A percentile compares a stretch with the other conserved stretches of the same genome.
Evolutionary conservation across 1,284 basidiomycete genomes (phyloP).

Genomic region (Ganoderma leucocontextum): DNA sequence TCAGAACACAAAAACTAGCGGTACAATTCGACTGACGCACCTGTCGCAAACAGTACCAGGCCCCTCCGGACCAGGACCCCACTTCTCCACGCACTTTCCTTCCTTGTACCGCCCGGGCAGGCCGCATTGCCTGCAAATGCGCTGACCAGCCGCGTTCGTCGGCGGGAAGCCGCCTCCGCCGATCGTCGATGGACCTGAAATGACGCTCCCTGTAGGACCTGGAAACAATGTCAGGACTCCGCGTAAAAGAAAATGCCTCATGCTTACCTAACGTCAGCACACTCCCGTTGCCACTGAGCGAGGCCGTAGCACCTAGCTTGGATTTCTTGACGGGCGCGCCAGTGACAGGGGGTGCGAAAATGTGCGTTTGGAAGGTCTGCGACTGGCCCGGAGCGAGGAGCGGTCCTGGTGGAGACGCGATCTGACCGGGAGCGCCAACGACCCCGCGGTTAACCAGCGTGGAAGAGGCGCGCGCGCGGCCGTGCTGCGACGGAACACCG

Average conservation of each 20-base stretch:
- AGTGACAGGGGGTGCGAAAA: constrained; percentile 73
- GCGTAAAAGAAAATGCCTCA: not conserved
- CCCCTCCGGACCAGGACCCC: constrained; percentile 85
- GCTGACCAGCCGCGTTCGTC: constrained; percentile 69
- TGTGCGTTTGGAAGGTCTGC: constrained; percentile 66
- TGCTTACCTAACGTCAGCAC: constrained; percentile 38
- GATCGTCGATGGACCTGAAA: constrained; percentile 39
- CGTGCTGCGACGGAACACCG: constrained; percentile 29
- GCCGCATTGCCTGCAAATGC: constrained; percentile 80
- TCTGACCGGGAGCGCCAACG: constrained; percentile 15
- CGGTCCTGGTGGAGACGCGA: constrained; percentile 39
- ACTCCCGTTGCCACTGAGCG: constrained; percentile 36
- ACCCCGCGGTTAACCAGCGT: constrained; percentile 22
- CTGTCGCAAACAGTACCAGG: constrained; percentile 86
- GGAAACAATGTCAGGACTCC: not conserved
- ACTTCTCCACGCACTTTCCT: constrained; percentile 86
- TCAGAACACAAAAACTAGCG: constrained; percentile 7
- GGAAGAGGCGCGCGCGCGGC: constrained; percentile 35
- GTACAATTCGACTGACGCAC: constrained; percentile 45
- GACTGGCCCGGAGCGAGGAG: constrained; percentile 49
- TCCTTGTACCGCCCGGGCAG: constrained; percentile 79
- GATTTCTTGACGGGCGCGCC: constrained; percentile 71
- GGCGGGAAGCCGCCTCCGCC: constrained; percentile 55
- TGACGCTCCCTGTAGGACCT: constrained; percentile 40
- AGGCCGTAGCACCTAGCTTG: constrained; percentile 30